Conservation (phyloP, 768 basidiomycete species). For the Kwoniella europaea region DNA sequence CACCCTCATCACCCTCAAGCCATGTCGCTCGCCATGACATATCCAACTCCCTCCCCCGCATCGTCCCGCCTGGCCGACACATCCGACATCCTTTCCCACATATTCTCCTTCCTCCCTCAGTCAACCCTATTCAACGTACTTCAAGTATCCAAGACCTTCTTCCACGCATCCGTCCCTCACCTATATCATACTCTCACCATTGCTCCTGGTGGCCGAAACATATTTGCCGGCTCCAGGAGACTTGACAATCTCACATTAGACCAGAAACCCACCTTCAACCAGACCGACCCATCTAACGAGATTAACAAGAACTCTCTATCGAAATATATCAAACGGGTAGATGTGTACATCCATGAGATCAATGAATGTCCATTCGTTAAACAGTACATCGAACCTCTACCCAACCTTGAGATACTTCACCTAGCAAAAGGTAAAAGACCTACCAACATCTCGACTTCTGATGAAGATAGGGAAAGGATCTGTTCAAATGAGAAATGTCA, state of each 20-base stretch:
- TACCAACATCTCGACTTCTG: background rate
- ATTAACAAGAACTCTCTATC: slow-evolving; percentile 17
- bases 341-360: slow-evolving; percentile 6
- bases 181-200: slow-evolving; percentile 14
- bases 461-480: background rate
- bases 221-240: slow-evolving; percentile 17
- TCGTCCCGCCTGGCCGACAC: background rate
- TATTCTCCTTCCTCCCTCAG: slow-evolving; percentile 2
- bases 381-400: slow-evolving; percentile 15
- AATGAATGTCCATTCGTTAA: slow-evolving; percentile 26
- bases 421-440: slow-evolving; percentile 7
- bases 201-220: background rate
- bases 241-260: slow-evolving; percentile 6
- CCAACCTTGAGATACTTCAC: slow-evolving; percentile 16
- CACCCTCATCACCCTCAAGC: background rate
- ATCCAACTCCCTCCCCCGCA: slow-evolving; percentile 1
- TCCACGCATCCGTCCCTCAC: slow-evolving; percentile 8
- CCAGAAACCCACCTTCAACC: background rate
- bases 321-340: background rate
- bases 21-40: background rate
- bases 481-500: slow-evolving; percentile 18
- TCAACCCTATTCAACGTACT: background rate
- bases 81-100: slow-evolving; percentile 13
- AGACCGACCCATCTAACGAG: background rate
- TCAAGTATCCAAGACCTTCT: slow-evolving; percentile 14